A percentile compares a stretch with the other conserved stretches of the same genome.
phyloP scores from a whole-genome alignment of 164 flowering plant species.

The Stephania japonica region DNA sequence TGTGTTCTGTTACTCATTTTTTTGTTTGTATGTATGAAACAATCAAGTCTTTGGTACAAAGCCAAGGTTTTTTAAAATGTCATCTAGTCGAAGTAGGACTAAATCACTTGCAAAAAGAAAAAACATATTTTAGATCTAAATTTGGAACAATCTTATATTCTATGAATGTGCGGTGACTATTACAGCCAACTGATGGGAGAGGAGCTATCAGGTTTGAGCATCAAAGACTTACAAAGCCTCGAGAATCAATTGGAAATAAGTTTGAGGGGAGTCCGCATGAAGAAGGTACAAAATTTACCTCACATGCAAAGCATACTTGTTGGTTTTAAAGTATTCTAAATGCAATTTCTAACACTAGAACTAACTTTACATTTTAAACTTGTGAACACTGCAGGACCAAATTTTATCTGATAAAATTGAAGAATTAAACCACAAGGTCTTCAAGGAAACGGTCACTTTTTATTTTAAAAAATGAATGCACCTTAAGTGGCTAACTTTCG shows the following conservation, averaged over 20 bases:
- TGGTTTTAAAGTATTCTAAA: neutral
- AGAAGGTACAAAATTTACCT: conserved; percentile 46
- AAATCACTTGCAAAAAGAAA: neutral
- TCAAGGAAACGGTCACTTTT: neutral
- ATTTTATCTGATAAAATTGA: conserved; percentile 64
- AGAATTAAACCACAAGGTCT: conserved; percentile 73
- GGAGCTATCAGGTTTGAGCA: conserved; percentile 65
- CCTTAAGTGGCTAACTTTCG: conserved; percentile 17
- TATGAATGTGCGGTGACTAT: neutral
- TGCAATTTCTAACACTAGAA: neutral
- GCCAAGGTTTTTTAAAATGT: no score
- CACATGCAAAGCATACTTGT: neutral
- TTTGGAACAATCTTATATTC: neutral
- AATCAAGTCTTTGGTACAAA: no score
- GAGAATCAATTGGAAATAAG: conserved; percentile 86
- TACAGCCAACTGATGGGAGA: conserved; percentile 88
- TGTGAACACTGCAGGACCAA: conserved; percentile 53
- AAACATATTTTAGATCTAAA: neutral
- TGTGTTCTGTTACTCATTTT: no score
- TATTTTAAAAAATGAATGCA: neutral
- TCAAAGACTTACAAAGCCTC: conserved; percentile 66
- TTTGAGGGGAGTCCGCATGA: conserved; percentile 62
- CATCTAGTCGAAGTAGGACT: neutral
- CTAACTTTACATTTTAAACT: neutral
- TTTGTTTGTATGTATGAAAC: no score